Evolutionary conservation across 2,329 filamentous ascomycete species (phyloP).

Genomic region (Sporothrix schenckii): DNA sequence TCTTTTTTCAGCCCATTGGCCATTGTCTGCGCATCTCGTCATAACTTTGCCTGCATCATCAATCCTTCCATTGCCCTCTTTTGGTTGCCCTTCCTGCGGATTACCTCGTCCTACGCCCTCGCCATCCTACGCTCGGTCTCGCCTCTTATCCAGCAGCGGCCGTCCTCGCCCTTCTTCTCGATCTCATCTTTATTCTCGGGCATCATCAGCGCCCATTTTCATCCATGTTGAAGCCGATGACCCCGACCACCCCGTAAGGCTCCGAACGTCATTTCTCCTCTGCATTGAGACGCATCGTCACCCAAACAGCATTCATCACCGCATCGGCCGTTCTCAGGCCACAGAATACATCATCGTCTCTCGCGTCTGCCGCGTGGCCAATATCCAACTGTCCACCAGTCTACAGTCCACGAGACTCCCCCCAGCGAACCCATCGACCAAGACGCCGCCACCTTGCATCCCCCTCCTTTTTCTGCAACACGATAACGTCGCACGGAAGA

Average conservation of each 20-base stretch:
- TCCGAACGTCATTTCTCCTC: neutral
- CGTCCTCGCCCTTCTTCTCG: neutral
- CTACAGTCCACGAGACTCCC: neutral
- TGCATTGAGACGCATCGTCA: constrained; percentile 2
- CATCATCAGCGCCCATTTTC: neutral
- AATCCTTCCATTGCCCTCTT: constrained; percentile 8
- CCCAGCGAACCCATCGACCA: constrained; percentile 1
- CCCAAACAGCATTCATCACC: neutral
- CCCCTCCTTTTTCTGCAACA: constrained; percentile 5
- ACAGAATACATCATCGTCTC: neutral
- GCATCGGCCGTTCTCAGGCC: neutral
- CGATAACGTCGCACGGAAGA: constrained; percentile 24
- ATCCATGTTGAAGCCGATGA: neutral
- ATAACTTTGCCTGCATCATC: constrained; percentile 6
- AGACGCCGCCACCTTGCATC: neutral
- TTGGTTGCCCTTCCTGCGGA: constrained; percentile 10
- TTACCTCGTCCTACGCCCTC: neutral
- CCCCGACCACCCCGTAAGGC: constrained; percentile 3
- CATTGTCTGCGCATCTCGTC: neutral
- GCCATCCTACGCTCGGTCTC: constrained; percentile 16
- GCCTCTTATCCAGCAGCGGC: neutral
- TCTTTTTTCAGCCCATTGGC: neutral
- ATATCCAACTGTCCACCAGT: neutral
- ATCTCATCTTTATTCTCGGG: neutral
- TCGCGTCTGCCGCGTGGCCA: constrained; percentile 17